Base-by-base conservation (phyloP, 2,329 filamentous ascomycete genomes). In the Cordyceps cicadae region DNA sequence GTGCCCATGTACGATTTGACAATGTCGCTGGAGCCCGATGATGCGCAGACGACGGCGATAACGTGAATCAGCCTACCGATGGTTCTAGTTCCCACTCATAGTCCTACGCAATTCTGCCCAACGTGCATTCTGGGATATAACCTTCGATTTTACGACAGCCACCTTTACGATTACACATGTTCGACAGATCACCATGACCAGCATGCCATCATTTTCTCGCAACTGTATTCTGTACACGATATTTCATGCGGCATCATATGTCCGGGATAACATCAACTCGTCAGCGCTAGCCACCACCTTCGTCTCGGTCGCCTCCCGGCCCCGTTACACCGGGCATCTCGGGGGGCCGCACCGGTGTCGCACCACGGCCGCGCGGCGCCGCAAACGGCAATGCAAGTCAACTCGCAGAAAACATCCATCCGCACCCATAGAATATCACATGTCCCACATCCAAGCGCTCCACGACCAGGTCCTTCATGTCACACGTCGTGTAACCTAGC, bases 401-500 rank as follows among this genome's bases (percentile, higher is more conserved):
- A 57, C 37, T n/a, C 43, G n/a, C 45, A 49, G 26, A 19, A 34
- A 45, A 43, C 21, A 24, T 24, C 49, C 32, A 21, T 24, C 24
- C 41, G 29, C 11, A 41, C 39, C 24, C 21, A 32, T 37, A 34
- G 54, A 15, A 41, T 41, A 29, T 15, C 32, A 49, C 29, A 57
- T 29, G 45, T 50, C 50, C 54, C 32, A 24, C 46, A 51, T 52
- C 37, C 17, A 45, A 52, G 34, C 6, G 34, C 34, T 32, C 37
- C 56, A 52, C 56, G 11, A 14, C 34, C 56, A 32, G 56, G 56
- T 37, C 34, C 21, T 55, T n/a, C 56, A 12, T 21, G 54, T 57
- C 32, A 32, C 26, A 41, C 54, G 19, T 29, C n/a, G 54, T 57
- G 54, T 45, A 19, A 49, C 48, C 17, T 17, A 4, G 11, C 21